Percentiles rank a stretch among this genome's conserved stretches.
Evolutionary conservation across 768 basidiomycete species (phyloP).

Genomic region (Myochromella boudieri): DNA sequence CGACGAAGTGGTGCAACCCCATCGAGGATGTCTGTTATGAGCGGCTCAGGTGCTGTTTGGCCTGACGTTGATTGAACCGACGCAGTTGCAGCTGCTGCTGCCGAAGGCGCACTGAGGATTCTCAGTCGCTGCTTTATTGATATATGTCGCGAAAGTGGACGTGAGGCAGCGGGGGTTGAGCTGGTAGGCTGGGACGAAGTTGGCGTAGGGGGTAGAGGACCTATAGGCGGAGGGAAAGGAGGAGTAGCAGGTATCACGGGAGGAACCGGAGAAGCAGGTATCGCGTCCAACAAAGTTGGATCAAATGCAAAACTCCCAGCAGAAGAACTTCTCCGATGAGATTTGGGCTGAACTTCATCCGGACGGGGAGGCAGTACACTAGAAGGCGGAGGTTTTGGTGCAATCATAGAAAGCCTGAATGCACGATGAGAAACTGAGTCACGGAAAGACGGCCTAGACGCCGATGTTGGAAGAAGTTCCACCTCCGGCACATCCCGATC

Average conservation of each 20-base stretch:
- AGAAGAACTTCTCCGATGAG: conserved; percentile 36
- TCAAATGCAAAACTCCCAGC: conserved; percentile 30
- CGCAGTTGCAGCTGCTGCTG: conserved; percentile 26
- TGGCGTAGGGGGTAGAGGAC: conserved; percentile 19
- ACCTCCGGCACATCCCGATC: conserved; percentile 25
- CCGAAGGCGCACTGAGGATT: conserved; percentile 61
- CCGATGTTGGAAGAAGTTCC: conserved; percentile 17
- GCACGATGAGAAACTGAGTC: conserved; percentile 58
- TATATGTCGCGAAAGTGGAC: conserved; percentile 30
- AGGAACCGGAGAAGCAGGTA: conserved; percentile 47
- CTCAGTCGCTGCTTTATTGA: conserved; percentile 67
- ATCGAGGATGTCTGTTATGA: conserved; percentile 17
- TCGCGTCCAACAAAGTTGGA: conserved; percentile 33
- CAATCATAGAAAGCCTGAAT: conserved; percentile 55
- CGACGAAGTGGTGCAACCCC: not conserved
- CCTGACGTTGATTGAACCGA: conserved; percentile 24
- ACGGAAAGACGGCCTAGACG: conserved; percentile 46
- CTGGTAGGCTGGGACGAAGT: conserved; percentile 17
- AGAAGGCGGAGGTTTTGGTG: conserved; percentile 66
- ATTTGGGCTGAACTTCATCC: conserved; percentile 45
- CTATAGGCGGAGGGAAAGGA: conserved; percentile 18
- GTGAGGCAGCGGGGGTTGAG: conserved; percentile 43
- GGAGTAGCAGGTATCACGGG: conserved; percentile 13
- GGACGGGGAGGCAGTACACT: conserved; percentile 64
- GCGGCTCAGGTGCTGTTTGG: conserved; percentile 21